Percentiles rank a stretch among this genome's conserved stretches.
These are phyloP conservation scores for Yamadazyma dushanensis DNA, from an alignment of 1,139 yeast genomes.

Conservation along the genomic window DNA sequence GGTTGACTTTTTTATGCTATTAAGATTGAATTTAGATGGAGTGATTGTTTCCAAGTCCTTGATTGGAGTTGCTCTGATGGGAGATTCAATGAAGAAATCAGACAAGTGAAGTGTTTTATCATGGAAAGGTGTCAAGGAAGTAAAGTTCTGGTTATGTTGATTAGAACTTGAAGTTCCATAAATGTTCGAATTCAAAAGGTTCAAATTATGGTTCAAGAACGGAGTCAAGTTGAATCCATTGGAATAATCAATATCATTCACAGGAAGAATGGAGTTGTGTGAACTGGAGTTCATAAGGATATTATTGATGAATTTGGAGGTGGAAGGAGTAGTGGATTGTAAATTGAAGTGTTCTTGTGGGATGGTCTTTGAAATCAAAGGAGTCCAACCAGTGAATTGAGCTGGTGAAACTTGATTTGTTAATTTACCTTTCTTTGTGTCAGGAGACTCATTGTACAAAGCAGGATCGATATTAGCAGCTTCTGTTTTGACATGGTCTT, in stretches of 20 bases:
- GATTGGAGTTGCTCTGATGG: conserved; percentile 33
- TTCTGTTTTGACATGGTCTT: conserved; percentile 3
- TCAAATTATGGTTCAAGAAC: conserved; percentile 41
- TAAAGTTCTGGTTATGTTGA: conserved; percentile 5
- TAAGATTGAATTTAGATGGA: conserved; percentile 40
- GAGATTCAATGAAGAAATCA: conserved; percentile 49
- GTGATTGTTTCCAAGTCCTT: conserved; percentile 43
- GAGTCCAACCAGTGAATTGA: conserved; percentile 45
- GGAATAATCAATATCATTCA: conserved; percentile 30
- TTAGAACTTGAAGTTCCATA: conserved; percentile 9
- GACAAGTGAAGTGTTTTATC: conserved; percentile 44
- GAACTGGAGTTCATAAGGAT: conserved; percentile 15
- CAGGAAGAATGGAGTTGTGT: conserved; percentile 12
- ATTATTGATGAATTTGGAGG: conserved; percentile 25
- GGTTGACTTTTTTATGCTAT: conserved; percentile 19
- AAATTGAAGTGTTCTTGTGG: conserved; percentile 35
- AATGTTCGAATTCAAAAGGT: conserved; percentile 18
- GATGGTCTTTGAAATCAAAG: conserved; percentile 41
- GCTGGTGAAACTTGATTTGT: conserved; percentile 25
- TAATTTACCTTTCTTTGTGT: conserved; percentile 11
- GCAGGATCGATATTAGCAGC: conserved; percentile 20
- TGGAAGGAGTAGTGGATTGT: conserved; percentile 34
- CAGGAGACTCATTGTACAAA: conserved; percentile 20
- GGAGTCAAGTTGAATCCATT: conserved; percentile 48
- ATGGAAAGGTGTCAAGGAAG: conserved; percentile 43